Percentiles rank a stretch among this genome's conserved stretches.
phyloP scores from a whole-genome alignment of 1,139 yeast genomes.

The Debaryomyces udenii region DNA sequence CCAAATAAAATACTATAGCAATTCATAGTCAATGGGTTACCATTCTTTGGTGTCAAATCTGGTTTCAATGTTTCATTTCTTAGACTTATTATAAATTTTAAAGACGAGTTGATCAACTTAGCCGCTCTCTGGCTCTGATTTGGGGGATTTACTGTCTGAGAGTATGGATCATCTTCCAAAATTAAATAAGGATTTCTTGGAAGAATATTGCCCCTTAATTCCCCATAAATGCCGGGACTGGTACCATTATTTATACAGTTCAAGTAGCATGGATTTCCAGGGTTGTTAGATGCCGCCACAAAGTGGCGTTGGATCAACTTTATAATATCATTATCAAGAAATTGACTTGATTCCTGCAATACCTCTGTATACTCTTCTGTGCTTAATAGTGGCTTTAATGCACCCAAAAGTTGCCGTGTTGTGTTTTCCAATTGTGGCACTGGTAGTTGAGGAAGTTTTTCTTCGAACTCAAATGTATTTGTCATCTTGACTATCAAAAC shows the following conservation, averaged over 20 bases:
- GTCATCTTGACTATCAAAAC: slow-evolving; percentile 3
- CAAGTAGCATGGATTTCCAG: slow-evolving; percentile 52
- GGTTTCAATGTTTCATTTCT: slow-evolving; percentile 56
- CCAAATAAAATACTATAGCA: slow-evolving; percentile 70
- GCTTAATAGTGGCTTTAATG: slow-evolving; percentile 53
- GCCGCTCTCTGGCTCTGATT: slow-evolving; percentile 70
- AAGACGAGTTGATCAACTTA: slow-evolving; percentile 62
- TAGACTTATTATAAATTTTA: slow-evolving; percentile 64
- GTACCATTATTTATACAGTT: slow-evolving; percentile 61
- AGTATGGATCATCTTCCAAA: slow-evolving; percentile 70
- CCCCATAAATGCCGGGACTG: slow-evolving; percentile 68
- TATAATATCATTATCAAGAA: slow-evolving; percentile 45
- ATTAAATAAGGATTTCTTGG: slow-evolving; percentile 78
- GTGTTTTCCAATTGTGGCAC: slow-evolving; percentile 55
- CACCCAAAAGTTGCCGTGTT: slow-evolving; percentile 46
- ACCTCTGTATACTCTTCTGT: slow-evolving; percentile 45
- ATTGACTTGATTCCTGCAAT: slow-evolving; percentile 45
- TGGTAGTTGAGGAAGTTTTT: slow-evolving; percentile 50
- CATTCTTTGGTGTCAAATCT: slow-evolving; percentile 56
- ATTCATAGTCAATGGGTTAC: slow-evolving; percentile 62
- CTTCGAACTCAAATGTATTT: slow-evolving; percentile 26
- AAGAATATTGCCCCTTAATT: slow-evolving; percentile 62
- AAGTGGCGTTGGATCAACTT: slow-evolving; percentile 56
- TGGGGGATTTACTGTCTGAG: slow-evolving; percentile 58
- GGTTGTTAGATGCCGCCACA: slow-evolving; percentile 43